phyloP scores from a whole-genome alignment of 805 yeast species.

The Candida orba region DNA sequence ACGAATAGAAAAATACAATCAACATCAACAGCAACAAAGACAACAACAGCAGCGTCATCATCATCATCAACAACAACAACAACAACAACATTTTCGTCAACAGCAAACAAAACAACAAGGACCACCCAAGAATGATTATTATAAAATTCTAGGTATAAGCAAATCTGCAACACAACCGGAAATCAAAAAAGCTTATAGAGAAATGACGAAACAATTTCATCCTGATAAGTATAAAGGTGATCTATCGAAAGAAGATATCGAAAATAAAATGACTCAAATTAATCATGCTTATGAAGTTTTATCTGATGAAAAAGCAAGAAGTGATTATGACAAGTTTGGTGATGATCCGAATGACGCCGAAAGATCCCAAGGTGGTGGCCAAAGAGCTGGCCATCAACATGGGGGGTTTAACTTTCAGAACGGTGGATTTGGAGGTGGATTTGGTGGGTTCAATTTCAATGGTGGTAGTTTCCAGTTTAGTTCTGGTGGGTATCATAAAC shows the following conservation, averaged over 20 bases:
- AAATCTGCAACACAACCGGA: slow-evolving; percentile 62
- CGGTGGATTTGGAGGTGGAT: slow-evolving; percentile 2
- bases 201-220: slow-evolving; percentile 72
- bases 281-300: slow-evolving; percentile 89
- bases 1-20: slow-evolving; percentile 27
- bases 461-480: not conserved
- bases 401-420: slow-evolving; percentile 1
- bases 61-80: slow-evolving; percentile 25
- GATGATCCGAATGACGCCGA: slow-evolving; percentile 42
- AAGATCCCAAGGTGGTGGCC: slow-evolving; percentile 5
- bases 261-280: slow-evolving; percentile 81
- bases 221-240: slow-evolving; percentile 87
- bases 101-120: slow-evolving; percentile 26
- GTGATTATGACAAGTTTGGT: slow-evolving; percentile 57
- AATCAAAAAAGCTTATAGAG: slow-evolving; percentile 75
- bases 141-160: slow-evolving; percentile 65
- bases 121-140: slow-evolving; percentile 55
- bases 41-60: slow-evolving; percentile 32
- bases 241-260: slow-evolving; percentile 59
- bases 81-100: slow-evolving; percentile 34
- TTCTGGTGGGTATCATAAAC: not conserved
- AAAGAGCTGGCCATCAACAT: slow-evolving; percentile 2
- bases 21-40: slow-evolving; percentile 33
- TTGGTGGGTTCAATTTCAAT: slow-evolving; percentile 2
- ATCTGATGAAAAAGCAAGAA: slow-evolving; percentile 55